Conservation (phyloP, 2,329 filamentous ascomycete genomes). For the Cercospora canescens region DNA sequence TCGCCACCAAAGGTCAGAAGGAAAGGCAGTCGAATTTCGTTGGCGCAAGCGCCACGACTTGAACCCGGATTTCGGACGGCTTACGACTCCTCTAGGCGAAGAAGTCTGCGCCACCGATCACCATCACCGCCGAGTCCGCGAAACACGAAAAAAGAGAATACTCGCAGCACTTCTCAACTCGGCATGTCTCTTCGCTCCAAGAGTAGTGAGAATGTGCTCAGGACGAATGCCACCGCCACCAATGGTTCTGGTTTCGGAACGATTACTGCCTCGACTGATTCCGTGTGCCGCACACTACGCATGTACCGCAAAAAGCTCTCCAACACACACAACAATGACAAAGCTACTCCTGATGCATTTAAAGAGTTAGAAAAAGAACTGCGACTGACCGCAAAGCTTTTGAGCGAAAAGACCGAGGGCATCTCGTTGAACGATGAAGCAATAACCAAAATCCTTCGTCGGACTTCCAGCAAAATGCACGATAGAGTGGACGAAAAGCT, state of each 20-base stretch:
- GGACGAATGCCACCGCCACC: conserved; percentile 21
- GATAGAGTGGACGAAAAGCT: conserved; percentile 73
- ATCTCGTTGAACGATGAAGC: conserved; percentile 44
- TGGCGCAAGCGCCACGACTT: conserved; percentile 47
- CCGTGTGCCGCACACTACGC: conserved; percentile 57
- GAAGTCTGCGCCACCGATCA: conserved; percentile 38
- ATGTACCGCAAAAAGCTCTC: conserved; percentile 60
- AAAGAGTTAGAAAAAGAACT: conserved; percentile 61
- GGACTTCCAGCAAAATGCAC: not conserved
- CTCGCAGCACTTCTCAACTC: conserved; percentile 46
- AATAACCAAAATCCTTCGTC: conserved; percentile 60
- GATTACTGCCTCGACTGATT: conserved; percentile 56
- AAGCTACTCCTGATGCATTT: conserved; percentile 46
- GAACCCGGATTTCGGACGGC: conserved; percentile 41
- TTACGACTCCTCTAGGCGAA: conserved; percentile 25
- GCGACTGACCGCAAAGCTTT: conserved; percentile 45
- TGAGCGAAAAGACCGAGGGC: conserved; percentile 44
- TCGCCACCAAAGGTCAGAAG: conserved; percentile 55
- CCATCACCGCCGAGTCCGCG: conserved; percentile 43
- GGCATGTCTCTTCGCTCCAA: conserved; percentile 53
- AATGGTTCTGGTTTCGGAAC: conserved; percentile 47
- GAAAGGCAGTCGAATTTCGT: conserved; percentile 54
- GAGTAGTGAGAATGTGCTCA: conserved; percentile 38
- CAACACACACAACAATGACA: conserved; percentile 46
- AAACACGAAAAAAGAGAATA: conserved; percentile 26